These are phyloP conservation scores for Lactuca sativa DNA, from an alignment of 129 eudicot species.

Conservation along the genomic window DNA sequence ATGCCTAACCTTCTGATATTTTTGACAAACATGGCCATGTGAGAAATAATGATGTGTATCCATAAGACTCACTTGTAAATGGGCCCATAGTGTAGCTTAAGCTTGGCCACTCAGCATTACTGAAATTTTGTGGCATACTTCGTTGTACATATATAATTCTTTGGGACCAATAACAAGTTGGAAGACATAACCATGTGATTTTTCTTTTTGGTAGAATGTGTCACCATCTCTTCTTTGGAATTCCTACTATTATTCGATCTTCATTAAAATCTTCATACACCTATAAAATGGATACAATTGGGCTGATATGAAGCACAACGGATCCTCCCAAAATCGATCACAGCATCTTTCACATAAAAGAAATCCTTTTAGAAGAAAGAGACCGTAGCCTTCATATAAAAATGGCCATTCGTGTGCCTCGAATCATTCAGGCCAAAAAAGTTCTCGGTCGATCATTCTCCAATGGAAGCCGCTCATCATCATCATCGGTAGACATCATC, in stretches of 20 bases:
- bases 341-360: neutral
- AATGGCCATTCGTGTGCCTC: neutral
- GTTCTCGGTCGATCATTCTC: neutral
- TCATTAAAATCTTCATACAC: neutral
- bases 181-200: slow-evolving; percentile 12
- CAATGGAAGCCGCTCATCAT: neutral
- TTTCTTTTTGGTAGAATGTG: neutral
- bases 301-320: neutral
- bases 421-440: neutral
- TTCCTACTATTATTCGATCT: neutral
- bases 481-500: neutral
- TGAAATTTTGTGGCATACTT: too few relatives aligned
- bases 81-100: too few relatives aligned
- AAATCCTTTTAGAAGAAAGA: neutral
- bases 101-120: too few relatives aligned
- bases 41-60: too few relatives aligned
- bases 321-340: neutral
- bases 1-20: too few relatives aligned
- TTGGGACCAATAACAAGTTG: neutral
- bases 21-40: too few relatives aligned
- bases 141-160: too few relatives aligned
- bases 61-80: too few relatives aligned
- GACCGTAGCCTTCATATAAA: neutral
- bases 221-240: neutral
- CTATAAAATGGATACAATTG: too few relatives aligned